Conservation (phyloP, 768 basidiomycete species). For the Suillus decipiens region DNA sequence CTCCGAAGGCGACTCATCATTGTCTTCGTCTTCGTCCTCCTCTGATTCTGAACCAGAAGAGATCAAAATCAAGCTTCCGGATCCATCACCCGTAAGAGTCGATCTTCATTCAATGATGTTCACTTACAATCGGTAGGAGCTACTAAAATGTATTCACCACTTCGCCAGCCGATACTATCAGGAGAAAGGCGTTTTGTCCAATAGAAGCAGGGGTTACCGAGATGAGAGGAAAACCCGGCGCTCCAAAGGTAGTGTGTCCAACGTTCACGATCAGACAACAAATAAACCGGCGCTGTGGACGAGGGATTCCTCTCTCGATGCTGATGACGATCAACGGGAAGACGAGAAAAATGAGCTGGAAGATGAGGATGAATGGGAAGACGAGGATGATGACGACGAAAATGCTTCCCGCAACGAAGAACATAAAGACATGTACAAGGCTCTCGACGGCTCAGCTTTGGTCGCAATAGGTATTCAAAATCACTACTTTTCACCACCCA, state of each 20-base stretch:
- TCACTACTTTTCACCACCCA: not conserved
- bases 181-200: slow-evolving; percentile 58
- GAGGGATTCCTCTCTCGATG: slow-evolving; percentile 6
- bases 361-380: slow-evolving; percentile 20
- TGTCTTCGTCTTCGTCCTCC: not conserved
- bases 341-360: slow-evolving; percentile 17
- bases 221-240: slow-evolving; percentile 40
- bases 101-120: not conserved
- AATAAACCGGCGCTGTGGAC: slow-evolving; percentile 8
- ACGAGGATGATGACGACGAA: slow-evolving; percentile 16
- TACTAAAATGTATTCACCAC: slow-evolving; percentile 54
- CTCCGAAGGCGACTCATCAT: not conserved
- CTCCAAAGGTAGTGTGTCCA: slow-evolving; percentile 15
- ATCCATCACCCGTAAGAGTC: slow-evolving; percentile 55
- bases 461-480: slow-evolving; percentile 62
- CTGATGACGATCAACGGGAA: slow-evolving; percentile 8
- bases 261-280: slow-evolving; percentile 22
- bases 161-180: slow-evolving; percentile 59
- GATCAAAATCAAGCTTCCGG: slow-evolving; percentile 23
- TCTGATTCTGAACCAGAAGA: slow-evolving; percentile 14
- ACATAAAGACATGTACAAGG: slow-evolving; percentile 69
- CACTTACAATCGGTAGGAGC: slow-evolving; percentile 41
- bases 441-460: slow-evolving; percentile 71
- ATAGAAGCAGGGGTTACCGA: slow-evolving; percentile 50
- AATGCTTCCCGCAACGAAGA: slow-evolving; percentile 12